Conservation (phyloP, 176 grass and related monocot species). For the Aegilops umbellulata region DNA sequence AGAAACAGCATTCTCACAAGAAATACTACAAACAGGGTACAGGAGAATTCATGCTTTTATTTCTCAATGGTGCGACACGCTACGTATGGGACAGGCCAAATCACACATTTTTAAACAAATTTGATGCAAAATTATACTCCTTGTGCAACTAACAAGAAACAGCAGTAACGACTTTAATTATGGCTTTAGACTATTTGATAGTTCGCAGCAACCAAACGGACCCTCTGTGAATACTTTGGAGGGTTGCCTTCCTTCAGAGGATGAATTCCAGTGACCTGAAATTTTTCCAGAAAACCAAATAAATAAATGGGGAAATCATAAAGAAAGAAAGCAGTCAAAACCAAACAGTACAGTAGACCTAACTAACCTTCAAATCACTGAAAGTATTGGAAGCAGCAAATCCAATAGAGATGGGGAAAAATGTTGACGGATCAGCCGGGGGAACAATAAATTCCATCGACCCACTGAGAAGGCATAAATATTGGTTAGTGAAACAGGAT, state of each 20-base stretch:
- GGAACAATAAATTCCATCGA: slow-evolving; percentile 86
- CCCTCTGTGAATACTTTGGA: slow-evolving; percentile 60
- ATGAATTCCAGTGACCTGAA: slow-evolving; percentile 51
- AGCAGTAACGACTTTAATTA: background rate
- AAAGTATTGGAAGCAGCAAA: slow-evolving; percentile 77
- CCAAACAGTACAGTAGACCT: background rate
- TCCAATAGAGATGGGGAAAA: slow-evolving; percentile 73
- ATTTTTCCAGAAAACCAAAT: background rate
- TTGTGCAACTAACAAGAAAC: slow-evolving; percentile 10
- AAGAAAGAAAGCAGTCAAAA: background rate
- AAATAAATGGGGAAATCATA: background rate
- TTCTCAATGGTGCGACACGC: slow-evolving; percentile 3
- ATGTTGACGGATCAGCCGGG: slow-evolving; percentile 63
- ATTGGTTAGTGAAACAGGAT: background rate
- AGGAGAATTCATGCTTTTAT: slow-evolving; percentile 8
- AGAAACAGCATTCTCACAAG: background rate
- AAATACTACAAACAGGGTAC: background rate
- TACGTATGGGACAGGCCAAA: background rate
- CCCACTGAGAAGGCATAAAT: slow-evolving; percentile 43
- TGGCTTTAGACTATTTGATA: slow-evolving; percentile 62
- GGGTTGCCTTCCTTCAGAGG: slow-evolving; percentile 57
- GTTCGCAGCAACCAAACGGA: slow-evolving; percentile 52
- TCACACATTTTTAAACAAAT: background rate
- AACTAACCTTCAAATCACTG: slow-evolving; percentile 75
- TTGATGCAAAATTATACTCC: background rate